These are phyloP conservation scores for Schwanniomyces polymorphus DNA, from an alignment of 805 yeast genomes.

Conservation along the genomic window DNA sequence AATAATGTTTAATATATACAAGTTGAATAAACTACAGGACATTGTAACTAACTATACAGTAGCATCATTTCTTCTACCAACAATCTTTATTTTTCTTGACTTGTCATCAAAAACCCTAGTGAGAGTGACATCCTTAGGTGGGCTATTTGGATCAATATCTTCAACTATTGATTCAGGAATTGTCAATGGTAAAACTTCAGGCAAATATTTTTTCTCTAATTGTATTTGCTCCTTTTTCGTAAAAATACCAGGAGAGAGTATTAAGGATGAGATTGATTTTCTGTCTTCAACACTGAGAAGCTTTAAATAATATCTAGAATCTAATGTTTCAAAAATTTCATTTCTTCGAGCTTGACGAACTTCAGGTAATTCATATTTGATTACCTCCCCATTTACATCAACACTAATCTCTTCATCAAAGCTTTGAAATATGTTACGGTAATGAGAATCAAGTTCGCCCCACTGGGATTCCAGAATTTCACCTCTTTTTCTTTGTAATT, in stretches of 20 bases:
- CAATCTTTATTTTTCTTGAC: slow-evolving; percentile 49
- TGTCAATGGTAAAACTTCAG: slow-evolving; percentile 55
- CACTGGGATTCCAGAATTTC: slow-evolving; percentile 31
- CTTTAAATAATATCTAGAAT: slow-evolving; percentile 16
- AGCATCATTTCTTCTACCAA: slow-evolving; percentile 56
- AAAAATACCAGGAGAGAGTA: slow-evolving; percentile 44
- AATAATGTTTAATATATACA: background rate
- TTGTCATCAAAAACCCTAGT: slow-evolving; percentile 63
- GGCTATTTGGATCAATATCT: slow-evolving; percentile 36
- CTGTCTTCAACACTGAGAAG: slow-evolving; percentile 37
- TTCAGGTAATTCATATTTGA: slow-evolving; percentile 32
- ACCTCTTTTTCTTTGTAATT: slow-evolving; percentile 37
- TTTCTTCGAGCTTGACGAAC: slow-evolving; percentile 20
- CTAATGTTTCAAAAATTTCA: slow-evolving; percentile 20
- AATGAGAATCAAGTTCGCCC: slow-evolving; percentile 21
- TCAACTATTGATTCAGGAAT: slow-evolving; percentile 41
- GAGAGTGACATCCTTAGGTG: slow-evolving; percentile 48
- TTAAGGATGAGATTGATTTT: slow-evolving; percentile 41
- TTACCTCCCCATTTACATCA: slow-evolving; percentile 44
- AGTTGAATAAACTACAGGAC: background rate
- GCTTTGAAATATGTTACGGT: slow-evolving; percentile 33
- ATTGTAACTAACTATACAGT: slow-evolving; percentile 11
- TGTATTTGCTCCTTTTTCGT: slow-evolving; percentile 29
- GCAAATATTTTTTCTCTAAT: slow-evolving; percentile 52
- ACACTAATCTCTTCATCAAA: slow-evolving; percentile 50